Evolutionary conservation across 257 asterid genomes (phyloP).

Genomic region (Capsicum chinense): DNA sequence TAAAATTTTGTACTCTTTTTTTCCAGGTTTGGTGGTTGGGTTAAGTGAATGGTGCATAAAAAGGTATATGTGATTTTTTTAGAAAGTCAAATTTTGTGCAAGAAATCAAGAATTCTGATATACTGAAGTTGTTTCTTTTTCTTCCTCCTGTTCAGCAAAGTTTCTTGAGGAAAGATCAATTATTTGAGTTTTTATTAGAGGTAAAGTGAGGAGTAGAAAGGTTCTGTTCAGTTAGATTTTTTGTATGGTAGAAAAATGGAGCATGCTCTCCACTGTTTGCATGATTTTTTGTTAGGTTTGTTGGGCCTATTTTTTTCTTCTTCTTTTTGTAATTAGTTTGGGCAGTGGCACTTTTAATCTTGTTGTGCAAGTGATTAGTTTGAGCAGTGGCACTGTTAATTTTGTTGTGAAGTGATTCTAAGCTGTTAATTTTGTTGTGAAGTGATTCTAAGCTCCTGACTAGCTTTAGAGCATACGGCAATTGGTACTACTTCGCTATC

Average conservation of each 20-base stretch:
- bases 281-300: background rate
- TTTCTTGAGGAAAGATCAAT: constrained; percentile 10
- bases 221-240: background rate
- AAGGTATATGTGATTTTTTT: background rate
- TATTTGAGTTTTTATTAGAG: background rate
- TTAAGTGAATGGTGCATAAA: background rate
- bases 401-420: background rate
- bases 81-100: background rate
- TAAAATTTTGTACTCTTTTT: background rate
- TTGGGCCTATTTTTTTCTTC: no score
- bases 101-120: background rate
- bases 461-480: no score
- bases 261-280: background rate
- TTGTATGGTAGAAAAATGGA: background rate
- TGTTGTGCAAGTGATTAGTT: background rate
- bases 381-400: background rate
- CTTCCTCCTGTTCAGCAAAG: background rate
- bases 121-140: background rate
- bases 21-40: background rate
- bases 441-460: background rate
- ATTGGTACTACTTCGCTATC: no score
- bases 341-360: background rate
- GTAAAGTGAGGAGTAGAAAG: background rate
- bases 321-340: no score
- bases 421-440: background rate